Evolutionary conservation across 192 early-diverging fungal species (phyloP), one percentile per base, ranked within the genome.

Genomic region (Coemansia sp.): DNA sequence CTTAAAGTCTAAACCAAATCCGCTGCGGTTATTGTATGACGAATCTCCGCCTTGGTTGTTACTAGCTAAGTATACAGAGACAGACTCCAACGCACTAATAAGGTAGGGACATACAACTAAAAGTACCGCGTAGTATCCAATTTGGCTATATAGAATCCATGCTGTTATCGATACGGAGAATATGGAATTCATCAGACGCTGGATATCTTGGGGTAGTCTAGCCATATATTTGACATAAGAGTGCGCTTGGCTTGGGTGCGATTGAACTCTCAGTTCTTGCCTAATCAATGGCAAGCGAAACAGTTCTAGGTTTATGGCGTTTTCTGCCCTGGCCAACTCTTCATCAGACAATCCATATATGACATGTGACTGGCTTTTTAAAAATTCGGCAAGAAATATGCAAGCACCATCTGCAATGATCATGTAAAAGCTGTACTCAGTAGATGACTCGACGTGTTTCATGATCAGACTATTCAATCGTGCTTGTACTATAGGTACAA

Each of bases 101-200:
- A 73, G 66, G 41, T 55, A 55, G 54, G 54, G 54, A 13, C 54
- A 55, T 31, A 55, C 27, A 5, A 55, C 54, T 55, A 55, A 55
- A 55, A 83, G 64, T n/a, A 75, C 24, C 1, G 68, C 66, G 41
- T 75, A 46, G 66, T 66, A 70, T 4, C 80, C 80, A 12, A 75
- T 71, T 16, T 66, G 67, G 3, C 38, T 44, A 40, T 71, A 82
- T 10, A 82, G 34, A 13, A 72, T 41, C 59, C 68, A 64, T 1
- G 34, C 59, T 8, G 34, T 61, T 20, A 61, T n/a, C 20, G 33
- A 33, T 9, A 61, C 33, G 6, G 31, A 61, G 2, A 61, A 38
- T n/a, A 33, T 36, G 16, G 59, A 38, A 16, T 61, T 61, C 18
- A 61, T 5, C 15, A 61, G 13, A 8, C 36, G 15, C 34, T 61